phyloP scores from a whole-genome alignment of 2,329 filamentous ascomycete species.

The Dryadomyces quercivorus region DNA sequence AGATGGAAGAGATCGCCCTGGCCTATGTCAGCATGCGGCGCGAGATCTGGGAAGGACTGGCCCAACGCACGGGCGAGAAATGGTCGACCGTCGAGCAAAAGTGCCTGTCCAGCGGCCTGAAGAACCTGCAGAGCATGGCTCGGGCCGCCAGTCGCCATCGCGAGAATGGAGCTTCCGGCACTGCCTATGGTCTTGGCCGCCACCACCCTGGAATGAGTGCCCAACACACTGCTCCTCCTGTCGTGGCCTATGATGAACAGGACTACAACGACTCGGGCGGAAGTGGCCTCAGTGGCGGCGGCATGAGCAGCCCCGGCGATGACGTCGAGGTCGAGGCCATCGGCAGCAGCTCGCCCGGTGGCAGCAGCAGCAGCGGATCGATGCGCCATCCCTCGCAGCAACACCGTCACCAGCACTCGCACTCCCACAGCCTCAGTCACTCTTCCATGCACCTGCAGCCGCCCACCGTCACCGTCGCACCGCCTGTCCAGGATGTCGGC shows the following conservation, averaged over 20 bases:
- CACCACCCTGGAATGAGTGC: neutral
- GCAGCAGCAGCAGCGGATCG: slow-evolving; percentile 13
- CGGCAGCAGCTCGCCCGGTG: slow-evolving; percentile 25
- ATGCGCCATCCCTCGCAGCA: neutral
- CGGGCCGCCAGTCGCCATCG: slow-evolving; percentile 22
- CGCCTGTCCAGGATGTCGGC: slow-evolving; percentile 11
- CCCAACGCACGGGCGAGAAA: slow-evolving; percentile 65
- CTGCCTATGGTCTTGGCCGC: neutral
- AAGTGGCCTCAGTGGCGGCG: slow-evolving; percentile 44
- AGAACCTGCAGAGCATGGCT: slow-evolving; percentile 62
- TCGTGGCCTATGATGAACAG: neutral
- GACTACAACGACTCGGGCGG: slow-evolving; percentile 39
- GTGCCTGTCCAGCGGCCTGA: slow-evolving; percentile 77
- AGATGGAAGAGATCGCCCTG: slow-evolving; percentile 60
- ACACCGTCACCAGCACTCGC: neutral
- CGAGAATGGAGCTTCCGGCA: neutral
- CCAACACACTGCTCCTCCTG: neutral
- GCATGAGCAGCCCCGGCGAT: slow-evolving; percentile 47
- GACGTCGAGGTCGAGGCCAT: slow-evolving; percentile 43
- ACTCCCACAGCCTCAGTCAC: neutral
- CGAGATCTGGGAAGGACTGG: slow-evolving; percentile 70
- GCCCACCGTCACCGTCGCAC: neutral
- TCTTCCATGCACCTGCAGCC: neutral
- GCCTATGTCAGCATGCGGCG: slow-evolving; percentile 71
- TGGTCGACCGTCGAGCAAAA: slow-evolving; percentile 59